Percentiles rank a stretch among this genome's conserved stretches.
Conservation (phyloP, 805 yeast genomes). For the Grigorovia yakushimaensis region DNA sequence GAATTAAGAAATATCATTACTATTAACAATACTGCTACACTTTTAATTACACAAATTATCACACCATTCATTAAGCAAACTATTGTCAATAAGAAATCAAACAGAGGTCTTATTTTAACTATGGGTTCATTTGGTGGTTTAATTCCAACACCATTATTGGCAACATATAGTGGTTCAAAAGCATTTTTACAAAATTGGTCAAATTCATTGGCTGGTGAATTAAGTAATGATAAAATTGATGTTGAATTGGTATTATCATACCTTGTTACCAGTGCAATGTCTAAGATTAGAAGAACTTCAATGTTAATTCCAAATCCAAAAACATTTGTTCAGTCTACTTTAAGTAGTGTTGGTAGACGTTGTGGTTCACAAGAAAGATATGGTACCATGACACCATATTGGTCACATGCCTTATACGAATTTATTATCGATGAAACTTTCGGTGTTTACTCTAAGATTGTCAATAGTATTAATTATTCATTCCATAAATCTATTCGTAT, state of each 20-base stretch:
- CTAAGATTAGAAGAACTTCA: constrained; percentile 76
- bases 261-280: constrained; percentile 91
- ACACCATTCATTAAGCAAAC: constrained; percentile 59
- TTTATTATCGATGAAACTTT: constrained; percentile 67
- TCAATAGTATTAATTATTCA: constrained; percentile 53
- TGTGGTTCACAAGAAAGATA: constrained; percentile 88
- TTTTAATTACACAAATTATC: constrained; percentile 72
- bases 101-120: constrained; percentile 69
- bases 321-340: constrained; percentile 63
- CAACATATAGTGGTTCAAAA: constrained; percentile 93
- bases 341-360: constrained; percentile 66
- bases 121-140: constrained; percentile 98
- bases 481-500: constrained; percentile 75
- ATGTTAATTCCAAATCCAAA: constrained; percentile 72
- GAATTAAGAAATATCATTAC: constrained; percentile 77
- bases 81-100: constrained; percentile 29
- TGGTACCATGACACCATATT: constrained; percentile 82
- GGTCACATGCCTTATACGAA: constrained; percentile 90
- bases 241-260: constrained; percentile 81
- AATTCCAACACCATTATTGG: constrained; percentile 83
- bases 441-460: constrained; percentile 70
- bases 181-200: constrained; percentile 94
- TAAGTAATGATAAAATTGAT: constrained; percentile 59
- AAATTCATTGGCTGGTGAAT: constrained; percentile 76
- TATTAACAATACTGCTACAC: constrained; percentile 76